Evolutionary conservation across 345 rosid species (phyloP), one percentile per base, ranked within the genome.

Genomic region (Dimocarpus longan): DNA sequence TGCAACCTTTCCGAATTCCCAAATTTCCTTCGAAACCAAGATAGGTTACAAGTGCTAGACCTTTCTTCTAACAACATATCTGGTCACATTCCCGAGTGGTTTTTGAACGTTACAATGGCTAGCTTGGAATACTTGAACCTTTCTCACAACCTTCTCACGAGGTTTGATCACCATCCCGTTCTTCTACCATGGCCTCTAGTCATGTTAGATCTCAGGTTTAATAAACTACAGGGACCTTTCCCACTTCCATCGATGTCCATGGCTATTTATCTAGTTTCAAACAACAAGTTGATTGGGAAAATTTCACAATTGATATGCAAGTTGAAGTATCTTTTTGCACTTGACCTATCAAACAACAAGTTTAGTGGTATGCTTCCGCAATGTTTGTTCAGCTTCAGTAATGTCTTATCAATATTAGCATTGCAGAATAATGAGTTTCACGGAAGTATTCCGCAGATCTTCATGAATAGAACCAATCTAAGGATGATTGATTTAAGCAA

Each of bases 291-390:
- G 0, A 69, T 21, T 0, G 84, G 87, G 3, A 81, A 78, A 62
- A 40, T 83, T 7, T 18, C 83, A 3, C 63, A 69, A 0, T 0
- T 5, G 22, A n/a, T 84, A 4, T 84, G 85, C 77, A 73, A 75
- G 48, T 28, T 76, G 52, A 24, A 26, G 43, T 15, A 8, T 52
- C 6, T 80, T 6, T 0, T 0, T 7, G 0, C 22, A 1, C 50
- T 87, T 13, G 82, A 87, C 71, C 5, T 83, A 60, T 78, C 80
- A 0, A 39, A n/a, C 60, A 85, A 87, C 16, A 68, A 42, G 11
- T 46, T 82, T 15, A 70, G 39, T 0, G 75, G 86, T 3, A 32
- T 10, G n/a, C 63, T 85, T 52, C 87, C 87, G 1, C 80, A 13
- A 10, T 87, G 87, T 28, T 80, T 87, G 8, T 69, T 62, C 7